Conservation (phyloP, 768 basidiomycete species). For the Infundibulicybe gibba region DNA sequence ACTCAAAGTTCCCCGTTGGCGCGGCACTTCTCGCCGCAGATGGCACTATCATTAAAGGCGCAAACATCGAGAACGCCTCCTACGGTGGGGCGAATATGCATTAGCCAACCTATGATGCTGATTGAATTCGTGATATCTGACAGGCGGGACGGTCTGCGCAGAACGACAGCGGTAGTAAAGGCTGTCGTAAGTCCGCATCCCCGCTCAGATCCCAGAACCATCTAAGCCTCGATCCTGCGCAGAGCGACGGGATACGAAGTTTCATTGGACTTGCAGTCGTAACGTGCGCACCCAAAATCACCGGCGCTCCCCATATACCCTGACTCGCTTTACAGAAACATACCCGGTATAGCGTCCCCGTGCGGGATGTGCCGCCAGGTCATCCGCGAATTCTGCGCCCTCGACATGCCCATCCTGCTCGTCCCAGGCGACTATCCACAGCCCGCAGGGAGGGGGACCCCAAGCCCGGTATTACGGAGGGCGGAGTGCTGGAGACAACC, state of each 20-base stretch:
- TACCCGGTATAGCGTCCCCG: constrained; percentile 65
- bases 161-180: constrained; percentile 96
- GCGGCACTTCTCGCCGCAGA: constrained; percentile 74
- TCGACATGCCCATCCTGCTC: constrained; percentile 69
- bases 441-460: constrained; percentile 25
- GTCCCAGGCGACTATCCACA: constrained; percentile 63
- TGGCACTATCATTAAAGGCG: constrained; percentile 75
- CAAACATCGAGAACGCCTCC: constrained; percentile 92
- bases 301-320: constrained; percentile 10
- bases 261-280: constrained; percentile 82
- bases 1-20: constrained; percentile 92
- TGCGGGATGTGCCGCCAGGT: constrained; percentile 96
- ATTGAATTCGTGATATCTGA: constrained; percentile 1
- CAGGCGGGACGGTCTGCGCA: constrained; percentile 90
- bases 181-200: constrained; percentile 81
- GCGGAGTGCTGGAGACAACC: constrained; percentile 60
- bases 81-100: constrained; percentile 56
- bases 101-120: neutral
- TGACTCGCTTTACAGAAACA: constrained; percentile 47
- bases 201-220: neutral
- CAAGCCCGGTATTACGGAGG: constrained; percentile 36
- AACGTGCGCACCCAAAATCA: constrained; percentile 44
- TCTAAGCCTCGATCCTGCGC: neutral
- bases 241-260: constrained; percentile 76
- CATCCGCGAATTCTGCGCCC: constrained; percentile 79